A percentile compares a stretch with the other conserved stretches of the same genome.
These are phyloP conservation scores for Scheffersomyces coipomensis DNA, from an alignment of 805 yeast species.

Conservation along the genomic window DNA sequence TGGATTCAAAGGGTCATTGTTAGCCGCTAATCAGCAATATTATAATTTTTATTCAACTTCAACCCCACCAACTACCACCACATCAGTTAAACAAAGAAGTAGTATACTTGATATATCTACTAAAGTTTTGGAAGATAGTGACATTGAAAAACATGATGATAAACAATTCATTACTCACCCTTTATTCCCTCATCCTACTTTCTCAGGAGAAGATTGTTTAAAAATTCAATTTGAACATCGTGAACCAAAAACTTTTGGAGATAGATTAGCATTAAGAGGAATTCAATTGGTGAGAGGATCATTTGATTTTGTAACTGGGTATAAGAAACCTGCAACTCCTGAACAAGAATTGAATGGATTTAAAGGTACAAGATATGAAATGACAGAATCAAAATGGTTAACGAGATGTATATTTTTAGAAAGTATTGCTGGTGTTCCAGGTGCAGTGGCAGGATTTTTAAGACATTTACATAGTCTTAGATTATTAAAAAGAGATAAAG, in stretches of 20 bases:
- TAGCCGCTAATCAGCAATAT: background rate
- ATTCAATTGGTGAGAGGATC: constrained; percentile 43
- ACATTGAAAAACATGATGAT: constrained; percentile 27
- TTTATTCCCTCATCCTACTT: constrained; percentile 34
- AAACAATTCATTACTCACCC: constrained; percentile 38
- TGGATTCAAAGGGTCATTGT: background rate
- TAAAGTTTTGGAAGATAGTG: constrained; percentile 18
- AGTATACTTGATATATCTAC: constrained; percentile 22
- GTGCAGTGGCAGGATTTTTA: constrained; percentile 71
- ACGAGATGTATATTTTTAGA: constrained; percentile 63
- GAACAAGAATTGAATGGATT: constrained; percentile 23
- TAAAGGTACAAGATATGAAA: constrained; percentile 42
- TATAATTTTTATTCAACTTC: constrained; percentile 3
- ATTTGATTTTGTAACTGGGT: constrained; percentile 68
- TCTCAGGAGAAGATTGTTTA: constrained; percentile 28
- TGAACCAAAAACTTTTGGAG: constrained; percentile 45
- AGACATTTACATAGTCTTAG: constrained; percentile 67
- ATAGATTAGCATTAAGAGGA: constrained; percentile 49
- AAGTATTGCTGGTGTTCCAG: constrained; percentile 78
- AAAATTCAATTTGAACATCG: constrained; percentile 51
- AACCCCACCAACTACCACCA: background rate
- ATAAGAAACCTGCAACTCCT: constrained; percentile 50
- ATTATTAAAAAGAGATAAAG: constrained; percentile 62
- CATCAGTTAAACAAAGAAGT: constrained; percentile 1
- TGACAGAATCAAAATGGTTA: constrained; percentile 67